Evolutionary conservation across 768 basidiomycete species (phyloP).

Genomic region (Psilocybe azurescens): DNA sequence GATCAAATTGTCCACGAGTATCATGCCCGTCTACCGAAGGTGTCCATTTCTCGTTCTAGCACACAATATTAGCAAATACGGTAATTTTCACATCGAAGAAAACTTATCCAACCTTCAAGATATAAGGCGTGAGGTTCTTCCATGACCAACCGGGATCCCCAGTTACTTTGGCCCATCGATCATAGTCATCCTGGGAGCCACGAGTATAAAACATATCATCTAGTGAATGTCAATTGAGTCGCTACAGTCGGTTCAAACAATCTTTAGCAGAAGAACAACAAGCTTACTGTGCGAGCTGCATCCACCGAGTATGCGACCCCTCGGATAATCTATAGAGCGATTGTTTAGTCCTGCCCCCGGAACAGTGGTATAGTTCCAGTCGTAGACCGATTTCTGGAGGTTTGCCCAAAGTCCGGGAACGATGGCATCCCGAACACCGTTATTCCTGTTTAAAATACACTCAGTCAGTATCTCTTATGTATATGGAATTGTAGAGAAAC

Average conservation of each 20-base stretch:
- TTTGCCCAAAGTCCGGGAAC: neutral
- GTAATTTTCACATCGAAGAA: too few species aligned
- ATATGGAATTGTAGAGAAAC: neutral
- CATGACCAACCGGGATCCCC: slow-evolving; percentile 16
- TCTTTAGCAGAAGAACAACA: neutral
- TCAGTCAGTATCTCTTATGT: neutral
- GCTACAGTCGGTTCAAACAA: neutral
- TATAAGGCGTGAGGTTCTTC: slow-evolving; percentile 7
- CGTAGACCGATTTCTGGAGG: slow-evolving; percentile 1
- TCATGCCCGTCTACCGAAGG: slow-evolving; percentile 34
- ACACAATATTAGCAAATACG: neutral
- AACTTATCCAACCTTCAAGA: slow-evolving; percentile 4
- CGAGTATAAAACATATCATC: slow-evolving; percentile 12
- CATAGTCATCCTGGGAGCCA: slow-evolving; percentile 10
- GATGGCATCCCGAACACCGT: neutral
- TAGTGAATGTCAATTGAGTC: slow-evolving; percentile 1
- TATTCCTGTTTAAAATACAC: neutral
- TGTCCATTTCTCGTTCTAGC: slow-evolving; percentile 34
- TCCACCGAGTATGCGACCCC: slow-evolving; percentile 13
- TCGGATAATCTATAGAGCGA: neutral
- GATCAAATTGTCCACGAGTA: slow-evolving; percentile 34
- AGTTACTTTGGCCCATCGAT: slow-evolving; percentile 10
- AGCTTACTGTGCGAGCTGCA: slow-evolving; percentile 15
- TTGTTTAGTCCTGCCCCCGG: neutral
- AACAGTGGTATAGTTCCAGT: slow-evolving; percentile 14